A percentile compares a stretch with the other conserved stretches of the same genome.
phyloP scores from a whole-genome alignment of 176 grass and related monocot genomes.

The Thinopyrum elongatum region DNA sequence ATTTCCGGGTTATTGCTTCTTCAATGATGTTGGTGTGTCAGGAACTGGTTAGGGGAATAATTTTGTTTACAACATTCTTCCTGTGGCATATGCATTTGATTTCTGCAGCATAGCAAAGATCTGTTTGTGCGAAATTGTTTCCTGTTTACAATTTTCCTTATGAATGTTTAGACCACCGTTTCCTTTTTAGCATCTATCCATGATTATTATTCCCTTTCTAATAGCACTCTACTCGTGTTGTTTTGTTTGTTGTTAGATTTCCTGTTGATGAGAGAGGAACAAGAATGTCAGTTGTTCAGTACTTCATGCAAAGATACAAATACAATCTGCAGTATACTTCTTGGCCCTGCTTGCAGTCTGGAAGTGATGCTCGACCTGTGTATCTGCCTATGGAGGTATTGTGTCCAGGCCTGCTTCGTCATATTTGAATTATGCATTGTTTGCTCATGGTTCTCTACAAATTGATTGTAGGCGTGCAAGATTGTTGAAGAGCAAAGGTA shows the following conservation, averaged over 20 bases:
- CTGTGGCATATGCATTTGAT: background rate
- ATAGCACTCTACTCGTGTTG: background rate
- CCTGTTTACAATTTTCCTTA: background rate
- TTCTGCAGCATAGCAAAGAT: background rate
- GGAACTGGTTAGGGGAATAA: background rate
- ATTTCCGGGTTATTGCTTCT: background rate
- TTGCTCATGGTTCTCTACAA: background rate
- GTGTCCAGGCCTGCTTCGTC: background rate
- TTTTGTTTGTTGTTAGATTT: slow-evolving; percentile 46
- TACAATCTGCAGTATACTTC: slow-evolving; percentile 35
- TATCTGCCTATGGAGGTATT: slow-evolving; percentile 82
- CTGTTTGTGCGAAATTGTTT: background rate
- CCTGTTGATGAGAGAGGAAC: slow-evolving; percentile 52
- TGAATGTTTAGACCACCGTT: background rate
- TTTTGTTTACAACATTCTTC: background rate
- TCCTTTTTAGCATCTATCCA: background rate
- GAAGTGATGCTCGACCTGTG: slow-evolving; percentile 58
- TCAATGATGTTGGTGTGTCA: background rate
- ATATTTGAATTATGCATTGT: background rate
- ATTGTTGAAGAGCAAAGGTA: slow-evolving; percentile 85
- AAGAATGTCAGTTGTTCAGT: slow-evolving; percentile 54
- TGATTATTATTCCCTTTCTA: background rate
- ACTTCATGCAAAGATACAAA: slow-evolving; percentile 61
- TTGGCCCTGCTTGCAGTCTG: slow-evolving; percentile 76
- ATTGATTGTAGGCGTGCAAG: slow-evolving; percentile 54